These are phyloP conservation scores for Ogataea neopini DNA, from an alignment of 805 yeast genomes.

Conservation along the genomic window DNA sequence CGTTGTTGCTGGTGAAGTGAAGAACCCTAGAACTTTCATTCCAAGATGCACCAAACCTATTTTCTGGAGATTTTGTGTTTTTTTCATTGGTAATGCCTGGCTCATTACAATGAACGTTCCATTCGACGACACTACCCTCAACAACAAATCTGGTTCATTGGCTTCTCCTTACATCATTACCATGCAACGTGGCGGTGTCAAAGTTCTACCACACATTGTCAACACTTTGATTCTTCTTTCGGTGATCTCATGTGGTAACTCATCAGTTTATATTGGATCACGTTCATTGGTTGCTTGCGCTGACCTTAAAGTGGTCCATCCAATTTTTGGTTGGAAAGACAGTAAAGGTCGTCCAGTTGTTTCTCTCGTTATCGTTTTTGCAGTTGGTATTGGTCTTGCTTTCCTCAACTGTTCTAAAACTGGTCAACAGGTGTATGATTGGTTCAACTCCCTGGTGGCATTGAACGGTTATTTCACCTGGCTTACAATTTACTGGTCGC, in stretches of 20 bases:
- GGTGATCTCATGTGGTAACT: constrained; percentile 57
- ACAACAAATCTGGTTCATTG: constrained; percentile 47
- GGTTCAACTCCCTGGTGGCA: constrained; percentile 66
- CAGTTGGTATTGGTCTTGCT: constrained; percentile 54
- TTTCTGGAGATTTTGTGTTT: constrained; percentile 52
- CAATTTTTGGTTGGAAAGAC: constrained; percentile 56
- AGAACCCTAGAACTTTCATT: constrained; percentile 54
- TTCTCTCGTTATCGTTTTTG: constrained; percentile 51
- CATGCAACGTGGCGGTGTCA: constrained; percentile 47
- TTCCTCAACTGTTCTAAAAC: constrained; percentile 67
- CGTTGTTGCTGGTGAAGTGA: constrained; percentile 58
- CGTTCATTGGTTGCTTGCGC: constrained; percentile 64
- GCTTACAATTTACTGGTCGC: constrained; percentile 56
- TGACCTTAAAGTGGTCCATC: constrained; percentile 58
- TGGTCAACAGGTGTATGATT: constrained; percentile 56
- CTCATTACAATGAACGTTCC: constrained; percentile 60
- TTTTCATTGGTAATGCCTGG: constrained; percentile 53
- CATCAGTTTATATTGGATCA: constrained; percentile 52
- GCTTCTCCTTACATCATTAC: constrained; percentile 77
- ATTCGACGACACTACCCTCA: constrained; percentile 46
- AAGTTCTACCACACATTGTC: constrained; percentile 60
- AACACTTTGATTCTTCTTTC: constrained; percentile 59
- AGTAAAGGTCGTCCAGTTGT: constrained; percentile 59
- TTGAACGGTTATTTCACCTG: constrained; percentile 64
- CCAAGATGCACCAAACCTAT: constrained; percentile 59